Percentiles rank a stretch among this genome's conserved stretches.
Evolutionary conservation across 805 yeast species (phyloP).

Genomic region (Starmerella gropengiesseri): DNA sequence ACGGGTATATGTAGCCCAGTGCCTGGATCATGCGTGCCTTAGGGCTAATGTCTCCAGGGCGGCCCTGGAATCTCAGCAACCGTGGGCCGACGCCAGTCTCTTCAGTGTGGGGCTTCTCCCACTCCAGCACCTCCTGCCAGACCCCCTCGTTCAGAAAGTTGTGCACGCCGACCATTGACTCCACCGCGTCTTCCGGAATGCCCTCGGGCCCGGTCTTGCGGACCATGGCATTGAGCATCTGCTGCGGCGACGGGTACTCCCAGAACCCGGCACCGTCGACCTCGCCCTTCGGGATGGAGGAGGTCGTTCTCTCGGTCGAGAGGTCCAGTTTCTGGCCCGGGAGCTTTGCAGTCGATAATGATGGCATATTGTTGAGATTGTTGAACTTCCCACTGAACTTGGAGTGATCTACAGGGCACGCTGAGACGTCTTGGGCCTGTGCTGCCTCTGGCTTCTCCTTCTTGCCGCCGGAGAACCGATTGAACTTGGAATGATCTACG

Average conservation of each 20-base stretch:
- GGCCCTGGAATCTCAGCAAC: conserved; percentile 75
- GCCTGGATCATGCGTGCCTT: conserved; percentile 61
- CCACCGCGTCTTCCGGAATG: conserved; percentile 90
- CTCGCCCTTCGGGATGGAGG: conserved; percentile 79
- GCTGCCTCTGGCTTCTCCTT: not conserved
- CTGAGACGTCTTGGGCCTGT: conserved; percentile 11
- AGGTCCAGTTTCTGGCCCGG: conserved; percentile 72
- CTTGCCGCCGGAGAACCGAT: conserved; percentile 13
- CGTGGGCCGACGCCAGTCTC: conserved; percentile 55
- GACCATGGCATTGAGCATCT: conserved; percentile 96
- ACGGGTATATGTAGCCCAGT: conserved; percentile 63
- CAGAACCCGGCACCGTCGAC: conserved; percentile 59
- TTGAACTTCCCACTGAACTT: conserved; percentile 35
- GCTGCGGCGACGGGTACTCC: conserved; percentile 99
- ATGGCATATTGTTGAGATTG: conserved; percentile 86
- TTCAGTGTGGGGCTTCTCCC: conserved; percentile 71
- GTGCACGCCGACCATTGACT: conserved; percentile 92
- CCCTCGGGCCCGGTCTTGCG: conserved; percentile 69
- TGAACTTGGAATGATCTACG: conserved; percentile 32
- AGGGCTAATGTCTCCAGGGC: conserved; percentile 80
- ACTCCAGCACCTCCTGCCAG: conserved; percentile 83
- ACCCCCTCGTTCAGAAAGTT: conserved; percentile 95
- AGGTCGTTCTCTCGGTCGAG: conserved; percentile 73
- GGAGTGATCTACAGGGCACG: conserved; percentile 33
- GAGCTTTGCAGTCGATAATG: conserved; percentile 50